A percentile compares a stretch with the other conserved stretches of the same genome.
Conservation (phyloP, 2,329 filamentous ascomycete genomes). For the Neoascochyta sp. region DNA sequence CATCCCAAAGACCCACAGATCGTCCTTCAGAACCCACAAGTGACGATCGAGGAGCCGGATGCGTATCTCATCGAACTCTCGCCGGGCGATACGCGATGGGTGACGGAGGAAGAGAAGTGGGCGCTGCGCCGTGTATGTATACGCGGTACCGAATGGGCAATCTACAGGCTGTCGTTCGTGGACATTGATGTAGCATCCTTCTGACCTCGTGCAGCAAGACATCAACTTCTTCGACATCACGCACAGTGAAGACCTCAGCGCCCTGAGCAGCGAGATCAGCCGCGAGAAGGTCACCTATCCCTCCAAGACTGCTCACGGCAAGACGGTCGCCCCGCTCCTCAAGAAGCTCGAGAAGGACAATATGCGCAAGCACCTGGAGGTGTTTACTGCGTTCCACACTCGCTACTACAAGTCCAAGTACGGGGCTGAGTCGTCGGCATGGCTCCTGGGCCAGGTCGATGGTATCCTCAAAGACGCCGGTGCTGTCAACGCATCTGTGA, state of each 20-base stretch:
- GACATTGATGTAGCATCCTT: neutral
- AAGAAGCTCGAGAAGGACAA: conserved; percentile 67
- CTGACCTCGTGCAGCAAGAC: conserved; percentile 60
- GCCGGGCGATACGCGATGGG: conserved; percentile 79
- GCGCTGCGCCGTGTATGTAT: conserved; percentile 70
- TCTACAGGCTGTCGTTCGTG: neutral
- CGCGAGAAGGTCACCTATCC: conserved; percentile 60
- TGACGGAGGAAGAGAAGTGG: conserved; percentile 96
- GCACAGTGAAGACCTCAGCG: conserved; percentile 63
- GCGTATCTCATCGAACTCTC: conserved; percentile 70
- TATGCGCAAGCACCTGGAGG: conserved; percentile 74
- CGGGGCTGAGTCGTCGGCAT: conserved; percentile 80
- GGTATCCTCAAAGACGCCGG: conserved; percentile 67
- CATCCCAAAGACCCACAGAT: conserved; percentile 26
- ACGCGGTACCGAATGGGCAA: too few relatives aligned
- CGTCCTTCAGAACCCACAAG: conserved; percentile 28
- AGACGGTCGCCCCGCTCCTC: conserved; percentile 64
- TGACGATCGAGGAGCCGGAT: conserved; percentile 28
- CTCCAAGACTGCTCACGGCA: conserved; percentile 60
- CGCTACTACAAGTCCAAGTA: conserved; percentile 76
- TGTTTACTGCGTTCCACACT: conserved; percentile 74
- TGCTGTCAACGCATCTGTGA: conserved; percentile 65
- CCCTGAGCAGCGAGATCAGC: conserved; percentile 27
- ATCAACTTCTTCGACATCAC: conserved; percentile 95
- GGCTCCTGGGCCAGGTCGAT: conserved; percentile 74